Evolutionary conservation across 2,329 filamentous ascomycete genomes (phyloP), one percentile per base, ranked within the genome.

Genomic region (Epichloe sylvatica): DNA sequence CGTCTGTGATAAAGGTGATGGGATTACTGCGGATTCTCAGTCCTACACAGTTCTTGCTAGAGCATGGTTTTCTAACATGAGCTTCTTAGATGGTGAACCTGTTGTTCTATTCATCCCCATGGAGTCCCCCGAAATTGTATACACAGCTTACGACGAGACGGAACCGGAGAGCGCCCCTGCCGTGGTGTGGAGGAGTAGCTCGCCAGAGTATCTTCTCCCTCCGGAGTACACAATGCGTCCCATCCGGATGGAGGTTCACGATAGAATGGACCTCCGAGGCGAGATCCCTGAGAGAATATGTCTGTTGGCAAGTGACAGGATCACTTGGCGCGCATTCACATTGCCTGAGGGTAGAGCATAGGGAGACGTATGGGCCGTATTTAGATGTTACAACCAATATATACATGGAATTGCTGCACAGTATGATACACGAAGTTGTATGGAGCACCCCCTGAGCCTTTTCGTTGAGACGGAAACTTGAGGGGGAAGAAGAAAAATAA

Each of bases 231-330:
- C 56, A 2, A 51, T 61, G 46, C 60, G 56, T 11, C 75, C 75
- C 0, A 60, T 70, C 3, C 67, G 68, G 48, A 77, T 81, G 72
- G 72, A 78, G 52, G 69, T 77, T 6, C 69, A 72, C 45, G 68
- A 68, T 35, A 65, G 62, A 35, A 72, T 66, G 39, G 63, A 65
- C 6, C 57, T 67, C 19, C 64, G 72, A 40, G 74, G 73, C 2
- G 67, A 71, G 25, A 60, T 77, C 11, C 72, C 76, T 1, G 64
- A 68, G 3, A 67, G 76, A 45, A 63, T 79, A 3, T 76, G 73
- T 52, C 60, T 81, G 8, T 59, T 80, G 8, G 71, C 71, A 15
- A 66, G 63, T 23, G 74, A 77, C 52, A 64, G 67, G 47, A 65
- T 69, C 19, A 69, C 65, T 3, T 73, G 75, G 56, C 70, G 66